A percentile compares a stretch with the other conserved stretches of the same genome.
phyloP scores from a whole-genome alignment of 1,284 basidiomycete species.

The Ceratobasidium papillatum region DNA sequence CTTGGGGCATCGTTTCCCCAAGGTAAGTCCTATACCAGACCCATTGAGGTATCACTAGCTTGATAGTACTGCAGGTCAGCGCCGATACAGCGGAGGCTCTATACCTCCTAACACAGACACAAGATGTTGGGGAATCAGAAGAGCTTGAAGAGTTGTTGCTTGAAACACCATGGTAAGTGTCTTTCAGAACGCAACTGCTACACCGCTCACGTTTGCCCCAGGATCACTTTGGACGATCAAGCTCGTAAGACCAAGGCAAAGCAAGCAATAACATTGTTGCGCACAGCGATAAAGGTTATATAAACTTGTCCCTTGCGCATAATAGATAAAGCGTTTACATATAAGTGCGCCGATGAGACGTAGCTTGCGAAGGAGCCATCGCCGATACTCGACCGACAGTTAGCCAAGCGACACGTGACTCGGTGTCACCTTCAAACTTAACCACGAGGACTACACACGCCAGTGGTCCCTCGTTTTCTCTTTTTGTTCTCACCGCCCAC shows the following conservation, averaged over 20 bases:
- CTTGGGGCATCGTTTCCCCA: slow-evolving; percentile 79
- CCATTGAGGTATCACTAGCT: slow-evolving; percentile 32
- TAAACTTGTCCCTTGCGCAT: background rate
- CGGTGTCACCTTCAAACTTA: background rate
- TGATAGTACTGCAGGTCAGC: slow-evolving; percentile 64
- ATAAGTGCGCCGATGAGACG: too few relatives aligned
- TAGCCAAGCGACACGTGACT: too few relatives aligned
- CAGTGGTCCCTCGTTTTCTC: too few relatives aligned
- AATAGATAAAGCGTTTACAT: background rate
- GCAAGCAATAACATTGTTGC: background rate
- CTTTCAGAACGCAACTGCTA: background rate
- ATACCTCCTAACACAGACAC: slow-evolving; percentile 75
- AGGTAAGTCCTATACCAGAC: slow-evolving; percentile 58
- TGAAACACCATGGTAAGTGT: slow-evolving; percentile 80
- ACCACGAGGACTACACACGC: too few relatives aligned
- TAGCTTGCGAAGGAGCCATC: too few relatives aligned
- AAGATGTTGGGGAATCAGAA: slow-evolving; percentile 70
- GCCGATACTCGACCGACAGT: too few relatives aligned
- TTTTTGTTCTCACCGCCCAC: too few relatives aligned
- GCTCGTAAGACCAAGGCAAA: slow-evolving; percentile 15
- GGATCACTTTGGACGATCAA: slow-evolving; percentile 18
- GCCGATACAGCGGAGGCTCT: slow-evolving; percentile 81
- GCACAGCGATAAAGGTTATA: background rate
- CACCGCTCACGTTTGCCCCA: background rate
- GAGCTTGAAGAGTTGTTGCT: slow-evolving; percentile 79